These are phyloP conservation scores for Helotiales sp. DNA, from an alignment of 2,329 filamentous ascomycete genomes.

Conservation along the genomic window DNA sequence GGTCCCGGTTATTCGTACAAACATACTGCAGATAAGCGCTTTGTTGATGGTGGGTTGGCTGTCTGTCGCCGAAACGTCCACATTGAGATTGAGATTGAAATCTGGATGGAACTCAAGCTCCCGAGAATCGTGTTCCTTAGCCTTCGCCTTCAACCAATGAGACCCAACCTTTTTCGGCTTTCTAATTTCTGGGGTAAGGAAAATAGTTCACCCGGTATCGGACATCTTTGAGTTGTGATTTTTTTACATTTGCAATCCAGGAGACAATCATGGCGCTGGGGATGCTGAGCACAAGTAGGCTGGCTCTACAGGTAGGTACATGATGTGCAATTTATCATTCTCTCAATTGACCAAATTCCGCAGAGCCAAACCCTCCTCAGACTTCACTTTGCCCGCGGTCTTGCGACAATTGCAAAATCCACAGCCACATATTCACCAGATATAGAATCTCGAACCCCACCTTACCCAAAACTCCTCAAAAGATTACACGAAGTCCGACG, in stretches of 20 bases:
- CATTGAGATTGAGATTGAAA: no score
- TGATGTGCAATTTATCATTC: neutral
- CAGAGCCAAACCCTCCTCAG: constrained; percentile 23
- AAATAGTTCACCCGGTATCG: neutral
- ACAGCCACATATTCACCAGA: constrained; percentile 28
- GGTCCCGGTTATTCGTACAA: no score
- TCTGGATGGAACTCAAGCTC: no score
- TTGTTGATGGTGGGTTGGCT: no score
- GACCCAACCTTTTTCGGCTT: neutral
- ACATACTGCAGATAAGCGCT: no score
- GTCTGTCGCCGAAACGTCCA: no score
- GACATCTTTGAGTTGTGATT: neutral
- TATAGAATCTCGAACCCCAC: constrained; percentile 51
- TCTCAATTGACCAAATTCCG: constrained; percentile 23
- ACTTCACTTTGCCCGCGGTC: constrained; percentile 24
- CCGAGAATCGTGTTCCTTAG: no score
- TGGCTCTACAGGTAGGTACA: constrained; percentile 31
- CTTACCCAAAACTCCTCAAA: constrained; percentile 78
- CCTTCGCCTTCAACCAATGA: no score
- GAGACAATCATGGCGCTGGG: constrained; percentile 32
- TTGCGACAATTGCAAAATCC: constrained; percentile 30
- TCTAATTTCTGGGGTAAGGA: neutral
- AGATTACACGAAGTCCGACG: constrained; percentile 74
- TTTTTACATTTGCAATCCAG: neutral
- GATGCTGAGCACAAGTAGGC: constrained; percentile 33